Evolutionary conservation across 1,284 basidiomycete species (phyloP).

Genomic region (Cutaneotrichosporon cavernicola): DNA sequence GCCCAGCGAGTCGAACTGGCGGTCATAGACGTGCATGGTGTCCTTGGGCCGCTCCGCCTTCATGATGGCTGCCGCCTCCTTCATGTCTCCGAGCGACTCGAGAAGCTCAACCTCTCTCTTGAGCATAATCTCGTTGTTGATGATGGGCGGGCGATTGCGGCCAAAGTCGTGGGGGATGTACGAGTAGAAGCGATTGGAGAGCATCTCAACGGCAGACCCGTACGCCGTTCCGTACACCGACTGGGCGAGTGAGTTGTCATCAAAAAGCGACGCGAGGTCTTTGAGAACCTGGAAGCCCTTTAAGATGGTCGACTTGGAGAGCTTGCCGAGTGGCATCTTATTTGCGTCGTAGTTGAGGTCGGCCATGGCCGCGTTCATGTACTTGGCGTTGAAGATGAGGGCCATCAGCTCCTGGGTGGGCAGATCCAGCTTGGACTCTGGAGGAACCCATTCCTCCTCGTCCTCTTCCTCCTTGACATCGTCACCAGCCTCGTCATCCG

Average conservation of each 20-base stretch:
- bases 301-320: slow-evolving; percentile 39
- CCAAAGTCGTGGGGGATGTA: slow-evolving; percentile 67
- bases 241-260: slow-evolving; percentile 55
- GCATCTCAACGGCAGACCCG: slow-evolving; percentile 53
- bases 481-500: slow-evolving; percentile 16
- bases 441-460: slow-evolving; percentile 17
- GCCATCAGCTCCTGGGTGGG: slow-evolving; percentile 56
- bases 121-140: slow-evolving; percentile 53
- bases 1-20: slow-evolving; percentile 60
- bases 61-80: slow-evolving; percentile 65
- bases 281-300: slow-evolving; percentile 35
- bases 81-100: slow-evolving; percentile 60
- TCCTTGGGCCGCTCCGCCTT: slow-evolving; percentile 55
- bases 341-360: slow-evolving; percentile 70
- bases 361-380: slow-evolving; percentile 61
- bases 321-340: slow-evolving; percentile 63
- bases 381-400: slow-evolving; percentile 58
- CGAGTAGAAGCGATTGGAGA: slow-evolving; percentile 57
- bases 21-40: slow-evolving; percentile 61
- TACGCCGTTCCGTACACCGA: slow-evolving; percentile 29
- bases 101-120: slow-evolving; percentile 66
- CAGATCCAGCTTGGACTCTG: slow-evolving; percentile 20
- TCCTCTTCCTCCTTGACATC: slow-evolving; percentile 6
- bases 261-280: slow-evolving; percentile 60
- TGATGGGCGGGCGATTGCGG: slow-evolving; percentile 57